Percentiles rank a stretch among this genome's conserved stretches.
Conservation (phyloP, 2,329 filamentous ascomycete species). For the Geosmithia putterillii region DNA sequence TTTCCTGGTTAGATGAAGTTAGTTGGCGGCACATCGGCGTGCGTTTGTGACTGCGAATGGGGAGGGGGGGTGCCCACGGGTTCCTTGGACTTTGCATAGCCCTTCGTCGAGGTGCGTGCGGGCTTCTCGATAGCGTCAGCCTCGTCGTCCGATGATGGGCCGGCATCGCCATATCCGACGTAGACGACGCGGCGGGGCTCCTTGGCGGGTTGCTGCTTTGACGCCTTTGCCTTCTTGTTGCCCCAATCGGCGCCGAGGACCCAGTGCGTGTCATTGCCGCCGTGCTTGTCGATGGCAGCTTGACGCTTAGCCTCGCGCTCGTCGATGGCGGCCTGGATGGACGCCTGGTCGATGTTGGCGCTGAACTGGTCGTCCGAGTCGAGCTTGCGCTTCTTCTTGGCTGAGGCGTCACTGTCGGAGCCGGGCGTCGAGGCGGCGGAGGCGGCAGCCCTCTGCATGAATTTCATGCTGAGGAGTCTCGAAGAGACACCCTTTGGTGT, state of each 20-base stretch:
- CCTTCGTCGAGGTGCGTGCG: slow-evolving; percentile 23
- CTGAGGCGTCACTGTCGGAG: slow-evolving; percentile 35
- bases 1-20: slow-evolving; percentile 7
- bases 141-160: slow-evolving; percentile 22
- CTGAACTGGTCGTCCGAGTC: slow-evolving; percentile 19
- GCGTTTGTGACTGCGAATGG: not conserved
- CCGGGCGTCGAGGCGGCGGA: slow-evolving; percentile 34
- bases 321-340: slow-evolving; percentile 50
- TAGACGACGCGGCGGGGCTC: slow-evolving; percentile 46
- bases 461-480: slow-evolving; percentile 87
- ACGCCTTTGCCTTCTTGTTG: slow-evolving; percentile 11
- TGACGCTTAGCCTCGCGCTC: slow-evolving; percentile 55
- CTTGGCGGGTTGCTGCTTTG: slow-evolving; percentile 11
- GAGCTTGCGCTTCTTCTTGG: slow-evolving; percentile 51
- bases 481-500: slow-evolving; percentile 66
- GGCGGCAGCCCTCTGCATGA: slow-evolving; percentile 81
- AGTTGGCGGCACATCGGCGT: not conserved
- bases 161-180: slow-evolving; percentile 38
- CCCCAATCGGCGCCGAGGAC: slow-evolving; percentile 42
- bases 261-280: slow-evolving; percentile 61
- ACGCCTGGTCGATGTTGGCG: slow-evolving; percentile 38
- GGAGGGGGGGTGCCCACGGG: not conserved
- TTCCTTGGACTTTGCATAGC: slow-evolving; percentile 2
- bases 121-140: slow-evolving; percentile 18
- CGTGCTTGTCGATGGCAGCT: slow-evolving; percentile 47